A percentile compares a stretch with the other conserved stretches of the same genome.
Conservation (phyloP, 2,329 filamentous ascomycete genomes). For the Emergomyces pasteurianus region DNA sequence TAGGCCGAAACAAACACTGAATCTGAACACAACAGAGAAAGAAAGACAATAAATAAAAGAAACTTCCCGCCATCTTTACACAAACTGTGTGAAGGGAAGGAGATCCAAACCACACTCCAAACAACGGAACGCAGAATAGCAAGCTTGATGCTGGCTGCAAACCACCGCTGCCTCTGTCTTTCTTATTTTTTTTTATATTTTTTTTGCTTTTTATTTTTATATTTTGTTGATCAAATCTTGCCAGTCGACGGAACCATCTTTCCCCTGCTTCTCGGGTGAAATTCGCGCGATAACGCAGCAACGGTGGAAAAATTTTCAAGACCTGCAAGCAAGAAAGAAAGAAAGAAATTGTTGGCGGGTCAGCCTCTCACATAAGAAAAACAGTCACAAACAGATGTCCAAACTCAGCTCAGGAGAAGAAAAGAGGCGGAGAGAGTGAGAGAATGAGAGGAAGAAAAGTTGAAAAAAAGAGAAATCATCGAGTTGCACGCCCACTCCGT, state of each 20-base stretch:
- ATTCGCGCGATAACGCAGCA: not conserved
- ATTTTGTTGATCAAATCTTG: not conserved
- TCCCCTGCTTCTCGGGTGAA: not conserved
- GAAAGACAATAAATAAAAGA: not conserved
- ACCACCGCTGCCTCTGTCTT: not conserved
- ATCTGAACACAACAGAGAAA: not conserved
- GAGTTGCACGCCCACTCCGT: not conserved
- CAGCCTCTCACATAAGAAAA: not conserved
- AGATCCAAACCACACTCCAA: not conserved
- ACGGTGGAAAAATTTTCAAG: not conserved
- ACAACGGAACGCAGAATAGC: not conserved
- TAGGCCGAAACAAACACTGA: not conserved
- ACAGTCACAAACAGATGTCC: not conserved
- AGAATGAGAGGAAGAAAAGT: not conserved
- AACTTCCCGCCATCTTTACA: not conserved
- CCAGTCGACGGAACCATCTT: not conserved
- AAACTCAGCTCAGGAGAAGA: not conserved
- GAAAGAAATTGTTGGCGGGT: not conserved
- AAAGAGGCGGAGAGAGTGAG: no score
- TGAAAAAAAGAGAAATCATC: not conserved
- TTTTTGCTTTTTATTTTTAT: not conserved
- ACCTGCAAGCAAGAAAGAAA: not conserved
- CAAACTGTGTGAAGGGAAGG: not conserved
- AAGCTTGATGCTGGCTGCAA: not conserved
- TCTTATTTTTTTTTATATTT: not conserved